phyloP scores from a whole-genome alignment of 768 basidiomycete genomes.

The Floccularia luteovirens region DNA sequence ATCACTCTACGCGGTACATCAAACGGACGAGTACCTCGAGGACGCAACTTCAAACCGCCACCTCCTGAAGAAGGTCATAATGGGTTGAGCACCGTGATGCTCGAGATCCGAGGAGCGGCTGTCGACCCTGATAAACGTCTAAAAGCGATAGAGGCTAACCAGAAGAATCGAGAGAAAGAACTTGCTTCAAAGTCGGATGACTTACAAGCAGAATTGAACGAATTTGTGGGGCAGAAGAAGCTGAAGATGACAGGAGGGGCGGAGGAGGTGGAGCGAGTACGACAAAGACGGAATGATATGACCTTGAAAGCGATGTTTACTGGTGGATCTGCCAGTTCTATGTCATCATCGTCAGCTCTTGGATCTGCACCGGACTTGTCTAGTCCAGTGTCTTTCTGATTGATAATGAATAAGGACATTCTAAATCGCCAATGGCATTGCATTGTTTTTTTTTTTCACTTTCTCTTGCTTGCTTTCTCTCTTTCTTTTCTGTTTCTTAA shows the following conservation, averaged over 20 bases:
- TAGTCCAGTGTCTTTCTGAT: background rate
- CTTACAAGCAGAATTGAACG: slow-evolving; percentile 74
- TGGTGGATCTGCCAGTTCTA: slow-evolving; percentile 7
- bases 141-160: slow-evolving; percentile 88
- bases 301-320: slow-evolving; percentile 86
- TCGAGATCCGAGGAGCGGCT: slow-evolving; percentile 81
- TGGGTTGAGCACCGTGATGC: slow-evolving; percentile 73
- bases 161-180: slow-evolving; percentile 75
- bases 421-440: too few species aligned
- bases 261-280: slow-evolving; percentile 82
- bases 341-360: slow-evolving; percentile 1
- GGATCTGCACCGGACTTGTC: background rate
- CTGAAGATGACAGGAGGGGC: slow-evolving; percentile 94
- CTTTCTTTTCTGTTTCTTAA: too few species aligned
- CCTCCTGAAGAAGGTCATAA: slow-evolving; percentile 60
- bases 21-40: slow-evolving; percentile 23
- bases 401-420: background rate
- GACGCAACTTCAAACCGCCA: slow-evolving; percentile 50
- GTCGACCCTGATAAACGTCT: slow-evolving; percentile 79
- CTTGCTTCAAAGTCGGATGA: slow-evolving; percentile 69
- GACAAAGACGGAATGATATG: slow-evolving; percentile 78
- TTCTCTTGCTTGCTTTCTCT: too few species aligned
- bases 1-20: slow-evolving; percentile 56
- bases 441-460: too few species aligned
- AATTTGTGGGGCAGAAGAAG: slow-evolving; percentile 84